These are phyloP conservation scores for Magnusiomyces ingens DNA, from an alignment of 1,139 yeast species.

Conservation along the genomic window DNA sequence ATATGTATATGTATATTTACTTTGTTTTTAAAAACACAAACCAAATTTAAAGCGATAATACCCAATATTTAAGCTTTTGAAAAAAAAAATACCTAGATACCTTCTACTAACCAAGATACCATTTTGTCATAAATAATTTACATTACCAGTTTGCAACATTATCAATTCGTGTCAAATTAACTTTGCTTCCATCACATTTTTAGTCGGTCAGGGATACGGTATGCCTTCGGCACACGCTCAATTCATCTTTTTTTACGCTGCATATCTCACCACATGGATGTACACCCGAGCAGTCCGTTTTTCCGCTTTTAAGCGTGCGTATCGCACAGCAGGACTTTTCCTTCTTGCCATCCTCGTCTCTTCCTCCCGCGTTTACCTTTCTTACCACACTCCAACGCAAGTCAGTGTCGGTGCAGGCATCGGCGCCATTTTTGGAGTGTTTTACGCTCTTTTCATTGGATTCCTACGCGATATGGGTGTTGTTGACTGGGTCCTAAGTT, in stretches of 20 bases:
- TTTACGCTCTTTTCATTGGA: conserved; percentile 50
- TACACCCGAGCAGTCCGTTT: conserved; percentile 30
- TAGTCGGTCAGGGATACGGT: conserved; percentile 60
- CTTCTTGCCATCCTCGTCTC: conserved; percentile 47
- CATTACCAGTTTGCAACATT: neutral
- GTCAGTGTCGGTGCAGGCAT: conserved; percentile 64
- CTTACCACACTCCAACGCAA: conserved; percentile 69
- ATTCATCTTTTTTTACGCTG: conserved; percentile 80
- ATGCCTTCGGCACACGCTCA: conserved; percentile 98
- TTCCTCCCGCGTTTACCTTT: conserved; percentile 67
- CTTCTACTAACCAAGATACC: too few relatives aligned
- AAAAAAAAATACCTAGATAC: too few relatives aligned
- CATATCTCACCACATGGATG: conserved; percentile 52
- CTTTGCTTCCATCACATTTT: conserved; percentile 36
- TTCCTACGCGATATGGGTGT: conserved; percentile 36
- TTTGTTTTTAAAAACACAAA: neutral
- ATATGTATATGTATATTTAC: conserved; percentile 34
- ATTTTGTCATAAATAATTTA: too few relatives aligned
- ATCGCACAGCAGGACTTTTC: conserved; percentile 25
- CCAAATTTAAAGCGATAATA: neutral
- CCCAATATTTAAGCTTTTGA: neutral
- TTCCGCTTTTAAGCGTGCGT: neutral
- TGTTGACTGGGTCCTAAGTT: conserved; percentile 30
- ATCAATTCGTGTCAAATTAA: neutral
- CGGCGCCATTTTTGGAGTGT: conserved; percentile 54